Evolutionary conservation across 2,329 filamentous ascomycete genomes (phyloP), one percentile per base, ranked within the genome.

Genomic region (Magnaporthiopsis rhizophila): DNA sequence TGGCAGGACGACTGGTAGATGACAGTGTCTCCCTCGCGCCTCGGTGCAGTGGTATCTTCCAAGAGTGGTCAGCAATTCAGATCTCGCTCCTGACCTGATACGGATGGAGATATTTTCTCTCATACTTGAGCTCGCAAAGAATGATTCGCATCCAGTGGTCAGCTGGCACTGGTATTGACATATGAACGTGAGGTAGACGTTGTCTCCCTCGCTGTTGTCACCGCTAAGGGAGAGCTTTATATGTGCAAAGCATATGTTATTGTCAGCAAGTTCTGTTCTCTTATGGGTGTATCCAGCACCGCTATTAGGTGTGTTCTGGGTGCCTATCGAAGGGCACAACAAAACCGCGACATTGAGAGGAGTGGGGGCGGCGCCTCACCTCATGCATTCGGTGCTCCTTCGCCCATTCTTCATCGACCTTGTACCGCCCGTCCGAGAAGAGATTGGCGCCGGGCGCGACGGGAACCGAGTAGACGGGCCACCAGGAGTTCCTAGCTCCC

Each of bases 121-220:
- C 56, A 13, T 59, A 63, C 62, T 36, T 13, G 58, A 59, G n/a
- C 57, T 45, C 13, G 26, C 24, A 13, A 63, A 63, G n/a, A 63
- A 58, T 1, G 62, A 63, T 26, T 26, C 24, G 24, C 62, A 63
- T 15, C 53, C 62, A 21, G 12, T 13, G 15, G 53, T 59, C 28
- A 13, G n/a, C 21, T 63, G 30, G 24, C 62, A 63, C 28, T 34
- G 24, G 62, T 58, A 58, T 34, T 63, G 62, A 50, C 62, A 63
- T 21, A 7, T 58, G 50, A 63, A 63, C 4, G 15, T 56, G 4
- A 56, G 53, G 56, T 63, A 63, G 13, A 50, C 57, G 21, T 28
- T 13, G 8, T 58, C 50, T 18, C 61, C 61, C 15, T 32, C 26
- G 28, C 5, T 36, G 58, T 38, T n/a, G 11, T 53, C 45, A 21